Evolutionary conservation across 768 basidiomycete genomes (phyloP), one percentile per base, ranked within the genome.

Genomic region (Auricularia sp.): DNA sequence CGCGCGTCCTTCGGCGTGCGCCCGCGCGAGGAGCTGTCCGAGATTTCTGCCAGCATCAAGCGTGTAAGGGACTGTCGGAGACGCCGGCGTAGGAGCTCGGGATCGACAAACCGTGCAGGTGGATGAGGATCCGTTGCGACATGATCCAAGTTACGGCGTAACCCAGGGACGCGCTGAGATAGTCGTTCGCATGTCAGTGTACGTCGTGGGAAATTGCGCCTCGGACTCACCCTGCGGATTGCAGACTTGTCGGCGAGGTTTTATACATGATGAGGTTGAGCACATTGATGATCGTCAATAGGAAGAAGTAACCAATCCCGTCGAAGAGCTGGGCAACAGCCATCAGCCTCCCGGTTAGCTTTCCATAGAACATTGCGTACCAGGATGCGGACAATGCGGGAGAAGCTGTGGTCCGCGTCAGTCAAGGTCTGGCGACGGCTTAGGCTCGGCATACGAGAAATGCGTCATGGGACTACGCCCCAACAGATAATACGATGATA

Each of bases 401-500:
- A 59, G 56, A 59, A 59, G 29, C 56, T 59, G 29, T 6, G 47
- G 21, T 6, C 47, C 8, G 39, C 39, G 39, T 42, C 12, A 51
- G 18, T 18, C 21, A 51, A 51, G 47, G 21, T 18, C 21, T 18
- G 47, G 47, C 14, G 47, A 51, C 2, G 29, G 29, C 11, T 23
- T 12, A 29, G 23, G 29, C 12, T 21, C 8, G 6, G 47, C 56
- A 1, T 59, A 59, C 56, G 56, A 59, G 56, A 59, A 29, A 33
- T 59, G 23, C 16, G 56, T 59, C 29, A 59, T 7, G 12, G 76
- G 63, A 64, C 78, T 79, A 68, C 56, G 56, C 23, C 78, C 78
- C 36, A 84, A 71, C 23, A 88, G 73, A 68, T 79, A 84, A 61
- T 74, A 70, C 3, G 82, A 77, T 35, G 85, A 84, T 53, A 86